Base-by-base conservation (phyloP, 345 rosid species). In the Erysimum cheiranthoides region DNA sequence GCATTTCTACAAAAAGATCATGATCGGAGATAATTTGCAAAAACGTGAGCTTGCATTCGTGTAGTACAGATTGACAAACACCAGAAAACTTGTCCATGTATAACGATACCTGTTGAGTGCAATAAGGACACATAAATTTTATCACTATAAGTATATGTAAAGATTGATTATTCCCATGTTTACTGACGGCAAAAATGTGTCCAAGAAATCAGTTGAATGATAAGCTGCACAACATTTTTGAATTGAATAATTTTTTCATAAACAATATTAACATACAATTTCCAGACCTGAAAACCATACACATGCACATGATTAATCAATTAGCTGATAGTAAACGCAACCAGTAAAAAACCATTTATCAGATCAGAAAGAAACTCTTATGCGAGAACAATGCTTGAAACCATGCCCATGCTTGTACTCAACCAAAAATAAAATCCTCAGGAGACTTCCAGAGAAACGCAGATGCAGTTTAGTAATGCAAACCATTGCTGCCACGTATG, bases 1-100 rank as follows among this genome's bases (percentile, higher is more conserved):
- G 99, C 99, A 95, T 92, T 88, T 95, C 99, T 61, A 92, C 99
- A 77, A 86, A 95, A 82, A 95, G 97, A 80, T 95, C 99, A 78
- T 95, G 99, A 83, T 95, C 99, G 31, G 96, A 92, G 76, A 92
- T 73, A 77, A 95, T 90, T 88, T 92, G 99, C 84, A 95, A 77
- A 86, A 90, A 92, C 52, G 96, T 89, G 38, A 95, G 96, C 88
- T 95, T 95, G 86, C 97, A 95, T 34, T 95, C 99, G 77, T 95
- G 99, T 78, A 95, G 84, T 67, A 86, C 88, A 34, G 99, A 88
- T 78, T 88, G 99, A 54, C 99, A 95, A 56, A 95, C 94, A 72
- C 99, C 99, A 78, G 99, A 90, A 87, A 95, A 95, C 84, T 95
- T 95, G 84, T 95, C 99, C 78, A 95, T 82, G 74, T 95, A 95